Evolutionary conservation across 805 yeast species (phyloP), one percentile per base, ranked within the genome.

Genomic region (Maudiozyma bulderi): DNA sequence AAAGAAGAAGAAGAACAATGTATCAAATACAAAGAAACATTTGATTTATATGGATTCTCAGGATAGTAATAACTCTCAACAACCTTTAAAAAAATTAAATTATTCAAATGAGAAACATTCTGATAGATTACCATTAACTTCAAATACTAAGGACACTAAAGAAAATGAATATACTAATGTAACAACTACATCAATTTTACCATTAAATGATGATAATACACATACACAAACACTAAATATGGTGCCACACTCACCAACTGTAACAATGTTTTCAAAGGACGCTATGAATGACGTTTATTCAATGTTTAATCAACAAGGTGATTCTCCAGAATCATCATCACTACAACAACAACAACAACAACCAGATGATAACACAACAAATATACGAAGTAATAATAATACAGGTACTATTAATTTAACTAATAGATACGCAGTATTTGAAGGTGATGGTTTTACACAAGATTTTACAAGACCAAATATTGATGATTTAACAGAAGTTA

Each of bases 281-380:
- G 91, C 95, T 2, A 76, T 80, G 49, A 77, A 79, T 48, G 96
- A 87, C 55, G 82, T 88, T 0, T 70, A 76, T 52, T 75, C 78
- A 13, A 85, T 88, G 88, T 85, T 87, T 61, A 86, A 83, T 58
- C 78, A 75, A 46, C 50, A 58, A 40, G 51, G 57, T 39, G 48
- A 58, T n/a, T 13, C 15, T 9, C 26, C 7, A 26, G 15, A 20
- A 43, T 13, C 8, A 35, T 2, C 32, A 38, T 35, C n/a, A 45
- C 29, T 30, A 38, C n/a, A 30, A 49, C 30, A 33, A 38, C 42
- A 35, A 44, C 40, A 20, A 34, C 40, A 15, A n/a, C 40, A 28
- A 40, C 32, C 26, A 20, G 26, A 20, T 20, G 26, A 29, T 15
- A 47, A 55, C n/a, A 32, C 34, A 9, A 32, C 34, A 8, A 32